These are phyloP conservation scores for Neospermospora avenae DNA, from an alignment of 2,329 filamentous ascomycete species.

Conservation along the genomic window DNA sequence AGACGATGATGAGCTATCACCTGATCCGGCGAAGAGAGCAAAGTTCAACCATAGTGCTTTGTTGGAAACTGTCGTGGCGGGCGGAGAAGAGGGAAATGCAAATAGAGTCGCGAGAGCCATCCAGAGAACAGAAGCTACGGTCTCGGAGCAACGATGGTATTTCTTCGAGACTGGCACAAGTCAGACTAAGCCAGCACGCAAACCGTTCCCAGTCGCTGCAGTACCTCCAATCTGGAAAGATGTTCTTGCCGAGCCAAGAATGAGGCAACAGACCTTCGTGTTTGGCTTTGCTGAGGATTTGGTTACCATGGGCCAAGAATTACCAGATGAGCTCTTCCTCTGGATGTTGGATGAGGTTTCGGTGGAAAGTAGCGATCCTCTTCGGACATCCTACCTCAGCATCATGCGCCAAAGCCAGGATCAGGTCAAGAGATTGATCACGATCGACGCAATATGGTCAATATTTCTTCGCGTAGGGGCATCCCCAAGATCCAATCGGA, in stretches of 20 bases:
- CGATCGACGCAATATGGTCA: conserved; percentile 43
- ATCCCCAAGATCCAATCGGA: conserved; percentile 41
- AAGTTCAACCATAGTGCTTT: conserved; percentile 36
- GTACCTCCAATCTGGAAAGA: conserved; percentile 25
- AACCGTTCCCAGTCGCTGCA: conserved; percentile 27
- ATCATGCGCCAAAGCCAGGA: conserved; percentile 45
- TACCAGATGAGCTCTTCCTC: conserved; percentile 62
- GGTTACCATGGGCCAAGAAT: conserved; percentile 39
- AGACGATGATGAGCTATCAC: not conserved
- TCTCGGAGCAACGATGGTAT: conserved; percentile 50
- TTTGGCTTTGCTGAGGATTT: conserved; percentile 60
- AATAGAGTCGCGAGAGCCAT: conserved; percentile 54
- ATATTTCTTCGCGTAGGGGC: conserved; percentile 61
- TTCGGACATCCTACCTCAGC: conserved; percentile 59
- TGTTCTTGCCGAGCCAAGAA: conserved; percentile 44
- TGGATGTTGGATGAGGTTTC: conserved; percentile 65
- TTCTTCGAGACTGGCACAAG: conserved; percentile 46
- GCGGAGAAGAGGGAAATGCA: conserved; percentile 40
- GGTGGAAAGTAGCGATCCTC: conserved; percentile 49
- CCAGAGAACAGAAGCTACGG: conserved; percentile 56
- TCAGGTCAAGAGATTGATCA: conserved; percentile 45
- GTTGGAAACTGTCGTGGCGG: conserved; percentile 42
- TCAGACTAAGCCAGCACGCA: conserved; percentile 14
- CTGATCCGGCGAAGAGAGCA: conserved; percentile 1
- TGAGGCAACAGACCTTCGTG: conserved; percentile 56